Conservation (phyloP, 768 basidiomycete species). For the Naematelia encephala region DNA sequence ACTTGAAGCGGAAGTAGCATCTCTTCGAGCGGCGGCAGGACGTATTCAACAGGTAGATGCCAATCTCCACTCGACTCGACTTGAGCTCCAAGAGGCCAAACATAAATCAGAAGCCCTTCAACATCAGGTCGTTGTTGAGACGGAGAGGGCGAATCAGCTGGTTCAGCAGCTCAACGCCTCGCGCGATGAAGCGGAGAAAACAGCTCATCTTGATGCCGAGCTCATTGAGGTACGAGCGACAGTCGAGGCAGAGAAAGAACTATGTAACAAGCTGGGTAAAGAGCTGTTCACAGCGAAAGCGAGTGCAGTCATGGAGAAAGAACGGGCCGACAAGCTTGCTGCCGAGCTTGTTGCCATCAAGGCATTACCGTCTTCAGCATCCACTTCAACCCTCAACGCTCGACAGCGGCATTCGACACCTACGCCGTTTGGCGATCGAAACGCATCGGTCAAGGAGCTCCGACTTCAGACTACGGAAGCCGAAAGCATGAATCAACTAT, state of each 20-base stretch:
- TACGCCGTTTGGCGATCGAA: background rate
- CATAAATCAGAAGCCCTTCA: background rate
- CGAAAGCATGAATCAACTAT: background rate
- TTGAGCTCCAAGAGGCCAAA: background rate
- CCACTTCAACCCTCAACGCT: background rate
- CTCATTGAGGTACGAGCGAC: background rate
- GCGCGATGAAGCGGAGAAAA: background rate
- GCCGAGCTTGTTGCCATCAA: background rate
- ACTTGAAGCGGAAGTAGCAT: background rate
- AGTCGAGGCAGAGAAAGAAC: background rate
- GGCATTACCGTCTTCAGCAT: background rate
- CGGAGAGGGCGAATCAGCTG: background rate
- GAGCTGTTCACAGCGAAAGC: constrained; percentile 2
- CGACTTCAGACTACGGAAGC: background rate
- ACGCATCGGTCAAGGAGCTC: background rate
- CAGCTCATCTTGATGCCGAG: background rate
- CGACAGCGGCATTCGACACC: background rate
- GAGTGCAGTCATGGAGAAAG: background rate
- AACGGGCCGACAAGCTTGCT: constrained; percentile 4
- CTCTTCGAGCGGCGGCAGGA: background rate
- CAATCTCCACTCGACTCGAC: background rate
- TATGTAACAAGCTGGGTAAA: background rate
- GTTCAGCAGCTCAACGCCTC: background rate
- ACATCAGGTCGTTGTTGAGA: background rate
- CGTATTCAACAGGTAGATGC: background rate